Percentiles rank a stretch among this genome's conserved stretches.
Evolutionary conservation across 257 asterid genomes (phyloP).

Genomic region (Capsicum rhomboideum): DNA sequence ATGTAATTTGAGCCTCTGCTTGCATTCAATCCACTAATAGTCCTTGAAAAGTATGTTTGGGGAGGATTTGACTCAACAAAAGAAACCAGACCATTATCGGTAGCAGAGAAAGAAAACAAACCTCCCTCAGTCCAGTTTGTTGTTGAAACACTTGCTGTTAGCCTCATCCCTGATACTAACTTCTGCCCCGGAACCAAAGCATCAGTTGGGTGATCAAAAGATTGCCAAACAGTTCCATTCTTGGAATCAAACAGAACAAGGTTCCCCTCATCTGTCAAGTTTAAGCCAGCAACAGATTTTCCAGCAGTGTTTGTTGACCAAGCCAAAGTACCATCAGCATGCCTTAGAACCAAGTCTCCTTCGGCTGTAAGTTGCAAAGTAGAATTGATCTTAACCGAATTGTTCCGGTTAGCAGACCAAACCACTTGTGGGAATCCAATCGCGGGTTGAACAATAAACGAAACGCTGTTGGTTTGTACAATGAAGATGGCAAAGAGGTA

Average conservation of each 20-base stretch:
- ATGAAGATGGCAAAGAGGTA: slow-evolving; percentile 35
- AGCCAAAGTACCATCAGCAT: slow-evolving; percentile 27
- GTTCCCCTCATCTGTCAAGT: slow-evolving; percentile 29
- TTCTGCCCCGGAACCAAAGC: slow-evolving; percentile 30
- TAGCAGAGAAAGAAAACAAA: slow-evolving; percentile 10
- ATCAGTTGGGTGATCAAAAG: slow-evolving; percentile 37
- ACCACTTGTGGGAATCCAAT: slow-evolving; percentile 37
- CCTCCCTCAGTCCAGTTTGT: slow-evolving; percentile 25
- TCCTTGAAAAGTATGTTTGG: slow-evolving; percentile 2
- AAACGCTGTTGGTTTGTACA: slow-evolving; percentile 26
- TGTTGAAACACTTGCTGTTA: slow-evolving; percentile 24
- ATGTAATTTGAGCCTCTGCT: slow-evolving; percentile 20
- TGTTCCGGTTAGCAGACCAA: slow-evolving; percentile 45
- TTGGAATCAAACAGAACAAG: slow-evolving; percentile 24
- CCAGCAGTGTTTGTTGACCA: slow-evolving; percentile 48
- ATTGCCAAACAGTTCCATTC: slow-evolving; percentile 31
- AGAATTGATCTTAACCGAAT: slow-evolving; percentile 27
- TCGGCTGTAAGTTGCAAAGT: slow-evolving; percentile 20
- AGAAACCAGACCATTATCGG: slow-evolving; percentile 16
- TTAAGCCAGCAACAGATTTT: slow-evolving; percentile 21
- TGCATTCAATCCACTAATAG: not conserved
- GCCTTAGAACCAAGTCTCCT: slow-evolving; percentile 29
- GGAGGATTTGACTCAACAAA: slow-evolving; percentile 16
- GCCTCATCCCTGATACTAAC: slow-evolving; percentile 23
- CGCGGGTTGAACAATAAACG: slow-evolving; percentile 4